Evolutionary conservation across 1,139 yeast genomes (phyloP).

Genomic region (Saccharomyces pastorianus): DNA sequence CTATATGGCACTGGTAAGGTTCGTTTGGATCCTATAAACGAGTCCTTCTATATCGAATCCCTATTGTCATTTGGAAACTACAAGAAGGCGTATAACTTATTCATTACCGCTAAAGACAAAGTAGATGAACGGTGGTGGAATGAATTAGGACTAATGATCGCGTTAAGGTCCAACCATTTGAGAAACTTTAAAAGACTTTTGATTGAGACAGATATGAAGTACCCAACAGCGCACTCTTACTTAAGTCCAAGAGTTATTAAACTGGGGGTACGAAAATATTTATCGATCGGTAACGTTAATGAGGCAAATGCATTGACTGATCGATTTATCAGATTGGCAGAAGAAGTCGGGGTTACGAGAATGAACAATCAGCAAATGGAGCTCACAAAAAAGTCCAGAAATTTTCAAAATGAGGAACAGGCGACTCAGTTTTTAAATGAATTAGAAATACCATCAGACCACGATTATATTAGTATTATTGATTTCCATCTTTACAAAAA

Average conservation of each 20-base stretch:
- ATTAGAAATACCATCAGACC: constrained; percentile 15
- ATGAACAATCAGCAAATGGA: neutral
- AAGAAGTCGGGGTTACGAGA: constrained; percentile 13
- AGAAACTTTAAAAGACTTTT: constrained; percentile 25
- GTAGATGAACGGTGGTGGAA: constrained; percentile 35
- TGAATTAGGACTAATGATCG: constrained; percentile 32
- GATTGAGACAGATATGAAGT: constrained; percentile 14
- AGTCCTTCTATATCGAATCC: constrained; percentile 31
- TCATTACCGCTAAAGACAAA: constrained; percentile 21
- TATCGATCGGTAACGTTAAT: constrained; percentile 11
- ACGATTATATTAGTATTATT: constrained; percentile 18
- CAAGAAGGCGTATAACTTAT: constrained; percentile 26
- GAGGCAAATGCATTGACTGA: constrained; percentile 15
- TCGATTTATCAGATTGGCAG: constrained; percentile 15
- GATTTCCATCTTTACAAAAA: constrained; percentile 18
- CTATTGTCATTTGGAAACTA: constrained; percentile 26
- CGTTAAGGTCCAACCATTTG: constrained; percentile 28
- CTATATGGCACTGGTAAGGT: constrained; percentile 24
- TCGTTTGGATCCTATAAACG: constrained; percentile 31
- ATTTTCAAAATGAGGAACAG: constrained; percentile 20
- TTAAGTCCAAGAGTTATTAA: constrained; percentile 19
- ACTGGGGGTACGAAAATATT: constrained; percentile 22
- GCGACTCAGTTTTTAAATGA: constrained; percentile 24
- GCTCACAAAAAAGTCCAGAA: neutral
- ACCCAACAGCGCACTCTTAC: constrained; percentile 12